Conservation (phyloP, 306 rosid genomes). For the Carpinus viminea region DNA sequence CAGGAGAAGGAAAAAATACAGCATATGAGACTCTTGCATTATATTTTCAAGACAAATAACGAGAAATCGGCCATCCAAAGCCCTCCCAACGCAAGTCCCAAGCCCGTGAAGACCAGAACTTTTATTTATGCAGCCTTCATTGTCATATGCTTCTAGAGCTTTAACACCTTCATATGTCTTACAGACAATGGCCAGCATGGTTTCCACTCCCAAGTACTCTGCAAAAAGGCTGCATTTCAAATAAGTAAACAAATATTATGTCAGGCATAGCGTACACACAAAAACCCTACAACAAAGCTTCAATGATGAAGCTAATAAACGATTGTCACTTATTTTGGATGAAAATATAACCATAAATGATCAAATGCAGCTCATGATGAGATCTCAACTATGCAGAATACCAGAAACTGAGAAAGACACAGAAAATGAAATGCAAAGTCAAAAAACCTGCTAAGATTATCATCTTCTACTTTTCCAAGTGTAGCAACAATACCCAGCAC, state of each 20-base stretch:
- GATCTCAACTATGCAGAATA: background rate
- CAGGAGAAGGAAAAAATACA: background rate
- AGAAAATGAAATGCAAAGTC: conserved; percentile 9
- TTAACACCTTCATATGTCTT: conserved; percentile 66
- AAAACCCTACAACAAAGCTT: background rate
- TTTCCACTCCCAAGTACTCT: conserved; percentile 75
- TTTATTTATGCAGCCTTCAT: conserved; percentile 55
- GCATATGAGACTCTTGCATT: conserved; percentile 34
- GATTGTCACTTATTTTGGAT: background rate
- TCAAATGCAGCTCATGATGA: conserved; percentile 3
- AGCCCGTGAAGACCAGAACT: conserved; percentile 70
- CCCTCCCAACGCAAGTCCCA: conserved; percentile 64
- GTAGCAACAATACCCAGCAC: conserved; percentile 76
- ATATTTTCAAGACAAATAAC: conserved; percentile 78
- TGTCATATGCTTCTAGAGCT: conserved; percentile 74
- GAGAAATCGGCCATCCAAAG: conserved; percentile 65
- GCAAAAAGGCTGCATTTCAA: conserved; percentile 73
- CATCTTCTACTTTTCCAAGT: conserved; percentile 66
- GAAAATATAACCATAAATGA: background rate
- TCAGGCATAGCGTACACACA: background rate
- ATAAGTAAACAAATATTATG: conserved; percentile 2
- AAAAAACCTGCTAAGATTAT: conserved; percentile 68
- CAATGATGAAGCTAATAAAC: background rate
- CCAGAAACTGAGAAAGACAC: conserved; percentile 17
- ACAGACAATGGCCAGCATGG: conserved; percentile 82